Conservation (phyloP, 1,139 yeast species). For the Tardiomyces blankii region DNA sequence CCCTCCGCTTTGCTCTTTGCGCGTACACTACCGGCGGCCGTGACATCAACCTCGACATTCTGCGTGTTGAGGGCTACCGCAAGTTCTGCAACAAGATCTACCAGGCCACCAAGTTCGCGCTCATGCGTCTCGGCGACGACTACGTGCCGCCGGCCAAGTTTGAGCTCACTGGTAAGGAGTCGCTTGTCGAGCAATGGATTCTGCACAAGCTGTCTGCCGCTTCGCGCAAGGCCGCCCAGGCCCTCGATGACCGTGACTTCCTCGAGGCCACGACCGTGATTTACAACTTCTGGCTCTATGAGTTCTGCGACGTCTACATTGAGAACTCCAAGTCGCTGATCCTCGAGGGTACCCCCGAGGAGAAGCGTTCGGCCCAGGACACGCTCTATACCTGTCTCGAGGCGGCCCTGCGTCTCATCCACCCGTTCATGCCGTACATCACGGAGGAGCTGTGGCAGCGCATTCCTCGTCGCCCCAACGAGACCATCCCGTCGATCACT, state of each 20-base stretch:
- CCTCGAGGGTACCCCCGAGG: conserved; percentile 78
- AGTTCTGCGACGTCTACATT: conserved; percentile 93
- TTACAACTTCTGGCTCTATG: conserved; percentile 89
- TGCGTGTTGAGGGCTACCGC: conserved; percentile 98
- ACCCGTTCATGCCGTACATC: conserved; percentile 96
- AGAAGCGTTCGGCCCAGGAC: conserved; percentile 83
- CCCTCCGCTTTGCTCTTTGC: conserved; percentile 93
- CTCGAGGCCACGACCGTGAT: conserved; percentile 77
- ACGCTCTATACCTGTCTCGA: conserved; percentile 90
- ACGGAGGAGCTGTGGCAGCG: conserved; percentile 99
- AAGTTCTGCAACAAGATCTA: conserved; percentile 98
- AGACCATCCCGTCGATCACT: conserved; percentile 47
- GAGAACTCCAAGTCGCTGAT: conserved; percentile 92
- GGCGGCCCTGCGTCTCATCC: conserved; percentile 82
- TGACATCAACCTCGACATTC: conserved; percentile 90
- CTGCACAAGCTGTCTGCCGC: conserved; percentile 73
- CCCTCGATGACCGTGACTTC: conserved; percentile 79
- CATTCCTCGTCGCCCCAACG: conserved; percentile 77
- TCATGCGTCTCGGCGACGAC: conserved; percentile 85
- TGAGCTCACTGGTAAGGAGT: conserved; percentile 64
- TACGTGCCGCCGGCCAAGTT: conserved; percentile 64
- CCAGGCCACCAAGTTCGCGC: conserved; percentile 95
- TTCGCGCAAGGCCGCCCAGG: conserved; percentile 50
- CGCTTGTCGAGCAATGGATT: conserved; percentile 95
- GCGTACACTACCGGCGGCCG: conserved; percentile 98